phyloP scores from a whole-genome alignment of 164 flowering plant species.

The Vitis amurensis region DNA sequence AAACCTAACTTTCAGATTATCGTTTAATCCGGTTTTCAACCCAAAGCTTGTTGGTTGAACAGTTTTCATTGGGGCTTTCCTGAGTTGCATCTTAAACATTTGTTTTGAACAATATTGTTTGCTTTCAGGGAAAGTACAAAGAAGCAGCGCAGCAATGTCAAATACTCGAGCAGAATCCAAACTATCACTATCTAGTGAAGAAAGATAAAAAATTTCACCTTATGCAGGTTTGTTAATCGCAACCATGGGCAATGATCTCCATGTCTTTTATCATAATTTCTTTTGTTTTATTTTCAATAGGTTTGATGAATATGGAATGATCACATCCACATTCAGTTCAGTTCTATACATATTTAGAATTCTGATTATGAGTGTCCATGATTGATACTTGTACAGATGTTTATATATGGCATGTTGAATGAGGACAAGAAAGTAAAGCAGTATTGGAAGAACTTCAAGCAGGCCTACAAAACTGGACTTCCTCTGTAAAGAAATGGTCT shows the following conservation, averaged over 20 bases:
- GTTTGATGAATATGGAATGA: no score
- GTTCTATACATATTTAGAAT: no score
- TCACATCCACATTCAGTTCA: no score
- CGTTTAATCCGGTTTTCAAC: no score
- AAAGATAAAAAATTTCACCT: constrained; percentile 14
- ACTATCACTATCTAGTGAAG: no score
- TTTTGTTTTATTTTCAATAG: neutral
- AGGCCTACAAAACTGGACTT: neutral
- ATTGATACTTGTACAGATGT: constrained; percentile 10
- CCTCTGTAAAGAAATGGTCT: no score
- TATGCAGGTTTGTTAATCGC: constrained; percentile 16
- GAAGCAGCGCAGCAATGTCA: constrained; percentile 7
- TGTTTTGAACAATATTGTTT: neutral
- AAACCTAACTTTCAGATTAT: no score
- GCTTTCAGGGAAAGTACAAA: constrained; percentile 20
- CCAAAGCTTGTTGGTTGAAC: no score
- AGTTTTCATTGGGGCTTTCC: neutral
- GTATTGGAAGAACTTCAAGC: constrained; percentile 17
- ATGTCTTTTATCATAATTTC: no score
- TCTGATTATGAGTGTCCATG: no score
- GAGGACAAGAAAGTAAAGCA: constrained; percentile 6
- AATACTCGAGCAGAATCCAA: no score
- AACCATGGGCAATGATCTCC: no score
- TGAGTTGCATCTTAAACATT: neutral
- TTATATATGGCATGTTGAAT: constrained; percentile 23